Evolutionary conservation across 1,284 basidiomycete genomes (phyloP).

Genomic region (Sporisorium exsertum): DNA sequence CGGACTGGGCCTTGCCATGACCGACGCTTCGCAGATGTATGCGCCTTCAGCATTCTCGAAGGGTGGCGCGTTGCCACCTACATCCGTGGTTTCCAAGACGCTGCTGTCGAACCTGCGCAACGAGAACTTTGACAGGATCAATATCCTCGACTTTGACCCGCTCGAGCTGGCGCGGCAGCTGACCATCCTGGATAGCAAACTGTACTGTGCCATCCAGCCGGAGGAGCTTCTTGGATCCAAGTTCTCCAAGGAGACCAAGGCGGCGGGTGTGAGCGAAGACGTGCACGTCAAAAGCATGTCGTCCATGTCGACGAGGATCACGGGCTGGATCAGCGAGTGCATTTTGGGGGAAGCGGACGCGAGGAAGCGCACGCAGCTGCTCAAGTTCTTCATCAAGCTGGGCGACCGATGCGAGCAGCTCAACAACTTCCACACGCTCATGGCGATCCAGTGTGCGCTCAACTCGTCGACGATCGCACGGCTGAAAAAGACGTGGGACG

Average conservation of each 20-base stretch:
- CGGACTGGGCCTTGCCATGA: slow-evolving; percentile 36
- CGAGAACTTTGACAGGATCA: slow-evolving; percentile 73
- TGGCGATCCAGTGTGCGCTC: slow-evolving; percentile 71
- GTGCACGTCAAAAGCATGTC: slow-evolving; percentile 70
- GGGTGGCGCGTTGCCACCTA: slow-evolving; percentile 67
- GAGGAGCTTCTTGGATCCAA: slow-evolving; percentile 70
- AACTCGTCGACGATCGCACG: slow-evolving; percentile 70
- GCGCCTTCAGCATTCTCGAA: slow-evolving; percentile 44
- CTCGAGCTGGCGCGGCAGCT: slow-evolving; percentile 75
- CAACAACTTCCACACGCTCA: slow-evolving; percentile 71
- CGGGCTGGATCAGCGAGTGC: slow-evolving; percentile 71
- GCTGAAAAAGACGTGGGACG: slow-evolving; percentile 73
- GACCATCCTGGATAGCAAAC: slow-evolving; percentile 67
- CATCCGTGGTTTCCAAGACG: slow-evolving; percentile 84
- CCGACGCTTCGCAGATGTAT: slow-evolving; percentile 58
- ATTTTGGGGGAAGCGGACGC: slow-evolving; percentile 70
- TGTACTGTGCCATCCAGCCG: slow-evolving; percentile 68
- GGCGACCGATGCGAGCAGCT: slow-evolving; percentile 69
- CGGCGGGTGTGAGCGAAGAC: slow-evolving; percentile 39
- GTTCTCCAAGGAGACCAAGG: slow-evolving; percentile 62
- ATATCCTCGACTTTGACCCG: slow-evolving; percentile 87
- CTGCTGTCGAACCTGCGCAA: slow-evolving; percentile 73
- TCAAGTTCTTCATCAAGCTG: slow-evolving; percentile 71
- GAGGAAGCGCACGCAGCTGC: slow-evolving; percentile 66
- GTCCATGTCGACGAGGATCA: slow-evolving; percentile 70